Conservation (phyloP, 139 green algal genomes). For the Eudorina sp. region DNA sequence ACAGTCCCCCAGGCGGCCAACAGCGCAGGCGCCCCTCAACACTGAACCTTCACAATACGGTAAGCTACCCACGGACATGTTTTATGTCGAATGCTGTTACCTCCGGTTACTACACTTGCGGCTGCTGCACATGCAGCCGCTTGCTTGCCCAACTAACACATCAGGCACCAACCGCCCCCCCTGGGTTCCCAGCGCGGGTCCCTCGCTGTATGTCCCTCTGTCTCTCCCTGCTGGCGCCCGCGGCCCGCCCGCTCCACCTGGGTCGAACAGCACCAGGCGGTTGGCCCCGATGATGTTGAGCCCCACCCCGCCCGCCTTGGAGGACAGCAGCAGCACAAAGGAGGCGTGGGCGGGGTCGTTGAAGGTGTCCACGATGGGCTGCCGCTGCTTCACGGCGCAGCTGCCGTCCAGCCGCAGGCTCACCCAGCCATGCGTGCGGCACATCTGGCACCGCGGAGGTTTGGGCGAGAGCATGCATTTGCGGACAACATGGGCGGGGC, state of each 20-base stretch:
- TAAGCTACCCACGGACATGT: too few species aligned
- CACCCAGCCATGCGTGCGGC: constrained; percentile 82
- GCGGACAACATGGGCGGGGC: too few species aligned
- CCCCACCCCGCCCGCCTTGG: constrained; percentile 85
- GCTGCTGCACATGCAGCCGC: too few species aligned
- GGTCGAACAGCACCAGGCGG: constrained; percentile 95
- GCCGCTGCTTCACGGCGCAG: constrained; percentile 85
- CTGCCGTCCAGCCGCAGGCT: constrained; percentile 90
- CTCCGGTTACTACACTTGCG: too few species aligned
- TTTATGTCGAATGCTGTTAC: too few species aligned
- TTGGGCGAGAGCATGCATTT: not conserved
- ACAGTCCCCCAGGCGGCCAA: too few species aligned
- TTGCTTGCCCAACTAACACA: too few species aligned
- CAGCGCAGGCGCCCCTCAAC: too few species aligned
- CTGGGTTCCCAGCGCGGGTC: too few species aligned
- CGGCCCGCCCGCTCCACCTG: not conserved
- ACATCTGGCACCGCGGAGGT: constrained; percentile 68
- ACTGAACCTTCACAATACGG: too few species aligned
- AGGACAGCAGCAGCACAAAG: constrained; percentile 54
- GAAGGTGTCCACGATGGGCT: constrained; percentile 92
- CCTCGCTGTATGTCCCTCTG: not conserved
- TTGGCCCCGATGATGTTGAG: constrained; percentile 99
- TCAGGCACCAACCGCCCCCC: too few species aligned
- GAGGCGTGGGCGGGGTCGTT: constrained; percentile 73
- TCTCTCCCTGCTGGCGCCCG: not conserved